These are phyloP conservation scores for Amoebophrya sp. DNA, from an alignment of 169 alveolate genomes.

Conservation along the genomic window DNA sequence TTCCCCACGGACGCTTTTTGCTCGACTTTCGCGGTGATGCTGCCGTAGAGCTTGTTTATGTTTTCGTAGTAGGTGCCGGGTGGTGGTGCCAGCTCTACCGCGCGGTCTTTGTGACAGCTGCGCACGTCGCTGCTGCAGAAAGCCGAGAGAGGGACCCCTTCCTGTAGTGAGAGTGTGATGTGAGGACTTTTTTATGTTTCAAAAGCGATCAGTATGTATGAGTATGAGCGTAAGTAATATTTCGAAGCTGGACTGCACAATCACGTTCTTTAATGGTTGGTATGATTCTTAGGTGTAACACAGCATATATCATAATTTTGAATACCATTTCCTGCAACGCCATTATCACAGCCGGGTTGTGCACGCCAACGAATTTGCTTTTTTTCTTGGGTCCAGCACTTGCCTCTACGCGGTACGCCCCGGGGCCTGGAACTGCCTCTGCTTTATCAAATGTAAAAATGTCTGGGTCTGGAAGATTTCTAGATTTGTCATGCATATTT, in stretches of 20 bases:
- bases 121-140: neutral
- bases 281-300: no score
- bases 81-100: neutral
- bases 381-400: neutral
- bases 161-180: no score
- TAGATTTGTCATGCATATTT: neutral
- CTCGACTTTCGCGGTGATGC: neutral
- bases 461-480: no score
- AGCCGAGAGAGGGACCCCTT: neutral
- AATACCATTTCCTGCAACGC: neutral
- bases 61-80: neutral
- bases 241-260: no score
- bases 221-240: no score
- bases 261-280: no score
- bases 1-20: neutral
- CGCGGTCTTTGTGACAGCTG: neutral
- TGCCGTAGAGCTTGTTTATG: neutral
- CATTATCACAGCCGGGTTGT: neutral
- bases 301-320: no score
- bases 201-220: no score
- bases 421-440: neutral
- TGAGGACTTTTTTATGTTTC: no score
- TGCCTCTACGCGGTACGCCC: neutral
- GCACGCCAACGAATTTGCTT: neutral
- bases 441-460: no score